Evolutionary conservation across 106 monocot species (phyloP).

Genomic region (Dendrobium catenatum): DNA sequence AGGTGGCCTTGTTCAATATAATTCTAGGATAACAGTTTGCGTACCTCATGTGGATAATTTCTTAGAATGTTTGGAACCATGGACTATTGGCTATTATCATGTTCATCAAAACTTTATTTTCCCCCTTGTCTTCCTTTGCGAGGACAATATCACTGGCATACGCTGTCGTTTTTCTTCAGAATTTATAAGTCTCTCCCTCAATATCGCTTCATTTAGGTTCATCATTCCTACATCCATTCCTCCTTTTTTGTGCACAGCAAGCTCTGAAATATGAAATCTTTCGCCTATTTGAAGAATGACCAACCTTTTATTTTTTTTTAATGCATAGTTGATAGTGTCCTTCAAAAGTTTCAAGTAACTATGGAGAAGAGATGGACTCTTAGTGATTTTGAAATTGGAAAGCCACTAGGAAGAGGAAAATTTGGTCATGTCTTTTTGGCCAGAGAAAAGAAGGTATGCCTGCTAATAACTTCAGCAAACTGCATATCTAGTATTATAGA

Average conservation of each 20-base stretch:
- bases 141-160: too few relatives aligned
- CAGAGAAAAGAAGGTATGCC: slow-evolving; percentile 78
- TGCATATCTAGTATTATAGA: background rate
- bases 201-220: too few relatives aligned
- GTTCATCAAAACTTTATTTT: background rate
- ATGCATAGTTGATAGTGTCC: slow-evolving; percentile 18
- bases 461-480: too few relatives aligned
- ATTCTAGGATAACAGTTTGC: background rate
- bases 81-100: background rate
- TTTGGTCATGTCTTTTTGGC: slow-evolving; percentile 98
- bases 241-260: too few relatives aligned
- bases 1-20: background rate
- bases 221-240: too few relatives aligned
- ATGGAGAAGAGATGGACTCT: slow-evolving; percentile 80
- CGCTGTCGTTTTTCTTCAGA: too few relatives aligned
- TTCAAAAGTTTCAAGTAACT: slow-evolving; percentile 16
- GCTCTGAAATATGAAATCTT: too few relatives aligned
- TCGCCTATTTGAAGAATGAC: too few relatives aligned
- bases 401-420: slow-evolving; percentile 93
- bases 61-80: background rate
- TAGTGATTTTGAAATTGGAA: slow-evolving; percentile 90
- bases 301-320: background rate
- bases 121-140: too few relatives aligned
- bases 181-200: too few relatives aligned
- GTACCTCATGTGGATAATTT: background rate